Base-by-base conservation (phyloP, 495 filamentous ascomycete species). In the Podospora pseudopauciseta region DNA sequence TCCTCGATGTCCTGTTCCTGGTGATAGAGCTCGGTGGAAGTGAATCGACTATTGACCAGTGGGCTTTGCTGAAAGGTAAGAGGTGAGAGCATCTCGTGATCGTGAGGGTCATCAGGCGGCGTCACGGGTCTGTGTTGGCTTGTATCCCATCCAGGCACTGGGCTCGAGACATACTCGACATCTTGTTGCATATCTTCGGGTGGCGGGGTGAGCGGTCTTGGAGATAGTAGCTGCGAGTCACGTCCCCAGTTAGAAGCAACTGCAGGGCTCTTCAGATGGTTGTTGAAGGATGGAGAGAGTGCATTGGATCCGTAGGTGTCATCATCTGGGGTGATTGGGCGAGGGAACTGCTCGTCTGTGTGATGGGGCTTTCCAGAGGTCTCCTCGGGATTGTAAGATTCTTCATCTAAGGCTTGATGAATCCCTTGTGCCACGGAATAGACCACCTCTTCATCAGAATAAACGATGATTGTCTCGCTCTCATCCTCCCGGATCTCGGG, bases 101-200 rank as follows among this genome's bases (percentile, higher is more conserved):
- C 53, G 16, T 69, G 28, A 0, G 59, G 19, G 5, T 66, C 68
- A 3, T 20, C 44, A 23, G 64, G 68, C 0, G 68, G 68, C 0
- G 68, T 66, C 59, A 66, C 4, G 0, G 64, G 58, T 5, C 68
- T 32, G 32, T 63, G 63, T 30, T 66, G 64, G 64, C 64, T 64
- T 13, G 58, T 59, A 44, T 69, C 64, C 15, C 66, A 65, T 44
- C 34, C 63, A 6, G 56, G 59, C 3, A 20, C 3, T 49, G 13
- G 63, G 57, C 23, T 61, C 57, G 56, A 19, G 2, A 39, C 58
- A 4, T 56, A 49, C 1, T 58, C 53, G n/a, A 27, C n/a, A 15
- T 63, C 60, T 39, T 58, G 32, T 32, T 32, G 30, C 30, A 32
- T 32, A 20, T 3, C 58, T 13, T 69, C 67, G 39, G 56, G 7